Conservation (phyloP, 2,329 filamentous ascomycete genomes). For the Colletotrichum destructivum region DNA sequence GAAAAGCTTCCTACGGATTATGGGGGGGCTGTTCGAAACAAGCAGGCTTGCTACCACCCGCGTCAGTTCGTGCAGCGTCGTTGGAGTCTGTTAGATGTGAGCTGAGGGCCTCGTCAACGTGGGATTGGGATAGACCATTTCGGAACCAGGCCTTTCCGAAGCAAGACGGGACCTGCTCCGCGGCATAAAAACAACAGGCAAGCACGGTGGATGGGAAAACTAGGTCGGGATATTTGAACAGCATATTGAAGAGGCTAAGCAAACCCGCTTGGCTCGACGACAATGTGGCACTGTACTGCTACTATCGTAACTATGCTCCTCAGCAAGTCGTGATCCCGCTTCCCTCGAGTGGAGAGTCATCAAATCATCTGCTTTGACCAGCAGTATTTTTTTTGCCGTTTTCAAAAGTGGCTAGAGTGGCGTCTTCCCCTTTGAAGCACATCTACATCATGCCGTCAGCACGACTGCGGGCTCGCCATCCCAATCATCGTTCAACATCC, state of each 20-base stretch:
- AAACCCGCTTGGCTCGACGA: slow-evolving; percentile 3
- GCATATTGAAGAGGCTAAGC: neutral
- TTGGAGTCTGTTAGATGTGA: too few relatives aligned
- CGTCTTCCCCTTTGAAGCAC: slow-evolving; percentile 12
- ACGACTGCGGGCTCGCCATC: neutral
- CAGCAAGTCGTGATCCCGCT: slow-evolving; percentile 26
- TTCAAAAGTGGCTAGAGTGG: slow-evolving; percentile 19
- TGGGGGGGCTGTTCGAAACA: neutral
- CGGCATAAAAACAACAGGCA: too few relatives aligned
- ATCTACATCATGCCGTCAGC: neutral
- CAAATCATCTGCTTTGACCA: slow-evolving; percentile 17
- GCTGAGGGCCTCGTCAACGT: too few relatives aligned
- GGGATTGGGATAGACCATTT: too few relatives aligned
- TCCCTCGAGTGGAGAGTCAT: slow-evolving; percentile 33
- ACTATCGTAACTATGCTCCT: slow-evolving; percentile 29
- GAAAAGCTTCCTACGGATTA: neutral
- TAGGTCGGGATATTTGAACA: neutral
- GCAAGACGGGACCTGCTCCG: too few relatives aligned
- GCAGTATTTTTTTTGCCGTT: neutral
- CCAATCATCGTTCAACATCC: neutral
- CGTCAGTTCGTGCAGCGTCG: too few relatives aligned
- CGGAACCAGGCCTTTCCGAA: too few relatives aligned
- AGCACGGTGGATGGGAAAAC: neutral
- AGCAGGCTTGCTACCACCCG: too few relatives aligned
- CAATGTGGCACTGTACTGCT: slow-evolving; percentile 20